Conservation (phyloP, 164 flowering plant species). For the Aristolochia fimbriata region DNA sequence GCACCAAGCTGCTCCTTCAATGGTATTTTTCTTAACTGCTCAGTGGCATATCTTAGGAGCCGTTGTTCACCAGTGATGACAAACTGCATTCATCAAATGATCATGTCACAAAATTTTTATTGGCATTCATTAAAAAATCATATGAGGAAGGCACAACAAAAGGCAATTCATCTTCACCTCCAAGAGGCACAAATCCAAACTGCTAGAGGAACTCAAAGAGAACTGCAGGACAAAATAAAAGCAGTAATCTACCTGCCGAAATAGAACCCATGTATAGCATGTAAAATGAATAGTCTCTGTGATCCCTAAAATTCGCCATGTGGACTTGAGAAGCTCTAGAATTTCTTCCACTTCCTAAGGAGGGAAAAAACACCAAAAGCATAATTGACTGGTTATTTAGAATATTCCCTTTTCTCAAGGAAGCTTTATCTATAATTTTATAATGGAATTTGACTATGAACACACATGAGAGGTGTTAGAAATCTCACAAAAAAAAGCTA, state of each 20-base stretch:
- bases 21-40: slow-evolving; percentile 74
- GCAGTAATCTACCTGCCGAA: slow-evolving; percentile 68
- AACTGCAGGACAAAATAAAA: background rate
- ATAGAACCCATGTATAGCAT: slow-evolving; percentile 94
- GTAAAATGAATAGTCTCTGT: slow-evolving; percentile 93
- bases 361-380: slow-evolving; percentile 1
- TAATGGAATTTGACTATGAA: too few species aligned
- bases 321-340: slow-evolving; percentile 89
- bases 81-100: slow-evolving; percentile 40
- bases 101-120: background rate
- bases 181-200: too few species aligned
- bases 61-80: slow-evolving; percentile 71
- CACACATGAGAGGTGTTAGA: too few species aligned
- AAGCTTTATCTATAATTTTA: too few species aligned
- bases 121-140: background rate
- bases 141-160: background rate
- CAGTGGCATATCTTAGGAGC: slow-evolving; percentile 64
- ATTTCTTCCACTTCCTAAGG: slow-evolving; percentile 88
- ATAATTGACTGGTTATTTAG: too few species aligned
- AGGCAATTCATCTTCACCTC: too few species aligned
- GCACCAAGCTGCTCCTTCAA: slow-evolving; percentile 89
- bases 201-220: background rate
- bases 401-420: too few species aligned
- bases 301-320: slow-evolving; percentile 94
- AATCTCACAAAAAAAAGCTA: background rate